Base-by-base conservation (phyloP, 257 asterid genomes). In the Fraxinus cuspidata region DNA sequence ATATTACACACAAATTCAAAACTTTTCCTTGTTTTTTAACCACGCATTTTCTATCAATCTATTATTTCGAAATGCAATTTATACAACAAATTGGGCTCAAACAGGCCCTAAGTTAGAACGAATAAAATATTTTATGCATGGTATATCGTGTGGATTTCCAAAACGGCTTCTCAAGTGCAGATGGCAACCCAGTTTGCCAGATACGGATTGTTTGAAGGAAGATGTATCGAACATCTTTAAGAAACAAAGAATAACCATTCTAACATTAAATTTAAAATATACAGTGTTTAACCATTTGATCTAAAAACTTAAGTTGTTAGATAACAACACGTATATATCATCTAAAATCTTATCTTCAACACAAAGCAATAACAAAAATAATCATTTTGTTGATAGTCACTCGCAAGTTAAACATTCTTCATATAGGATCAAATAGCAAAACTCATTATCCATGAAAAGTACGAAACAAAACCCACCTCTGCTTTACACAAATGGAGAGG, bases 131-230 rank as follows among this genome's bases (percentile, higher is more conserved):
- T 15, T 29, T 44, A 76, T 70, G 79, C 66, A 68, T 27, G 19
- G 64, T 63, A 25, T 27, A 63, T 10, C 0, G 53, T 3, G 72
- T 69, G 23, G 74, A 75, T 78, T 49, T 63, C 65, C 71, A 74
- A 72, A 77, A 74, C 34, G 12, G 69, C 69, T 63, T 9, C 18
- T 27, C 19, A 42, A 28, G 74, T 23, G 72, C 81, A 64, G 64
- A 38, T 77, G 72, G 31, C 69, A 40, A 79, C 44, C 77, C 71
- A 68, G 75, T 23, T 42, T 71, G 83, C 34, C 27, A 64, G 53
- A 40, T 32, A 71, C 15, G 67, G 64, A 74, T 19, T 15, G 38
- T 25, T 23, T 60, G 63, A 5, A 40, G 51, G 27, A 58, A 53
- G 40, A 19, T 27, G 69, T 31, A 63, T 25, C 6, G 21, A 70